phyloP scores from a whole-genome alignment of 305 asterid species.

The Withania somnifera region DNA sequence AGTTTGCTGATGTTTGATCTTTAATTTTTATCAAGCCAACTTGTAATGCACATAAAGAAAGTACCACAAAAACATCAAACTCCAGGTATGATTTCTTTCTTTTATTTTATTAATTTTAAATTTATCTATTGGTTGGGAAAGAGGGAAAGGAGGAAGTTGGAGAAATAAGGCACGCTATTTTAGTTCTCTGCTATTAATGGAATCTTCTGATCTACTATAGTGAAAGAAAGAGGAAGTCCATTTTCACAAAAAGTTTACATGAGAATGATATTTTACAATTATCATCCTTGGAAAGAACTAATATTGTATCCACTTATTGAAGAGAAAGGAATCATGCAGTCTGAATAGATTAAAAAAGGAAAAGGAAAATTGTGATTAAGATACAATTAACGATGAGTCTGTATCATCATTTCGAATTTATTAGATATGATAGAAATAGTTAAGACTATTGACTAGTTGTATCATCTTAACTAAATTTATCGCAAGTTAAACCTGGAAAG shows the following conservation, averaged over 20 bases:
- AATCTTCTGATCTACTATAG: neutral
- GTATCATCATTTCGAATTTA: too few species aligned
- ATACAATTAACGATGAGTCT: neutral
- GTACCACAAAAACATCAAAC: neutral
- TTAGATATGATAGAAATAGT: too few species aligned
- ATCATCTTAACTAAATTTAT: neutral
- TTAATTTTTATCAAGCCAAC: neutral
- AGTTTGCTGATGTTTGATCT: neutral
- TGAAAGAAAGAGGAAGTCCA: too few species aligned
- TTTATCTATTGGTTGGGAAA: neutral
- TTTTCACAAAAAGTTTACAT: too few species aligned
- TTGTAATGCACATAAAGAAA: neutral
- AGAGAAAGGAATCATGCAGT: neutral
- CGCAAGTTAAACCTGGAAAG: neutral
- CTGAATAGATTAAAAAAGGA: neutral
- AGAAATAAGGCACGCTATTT: neutral
- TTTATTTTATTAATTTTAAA: neutral
- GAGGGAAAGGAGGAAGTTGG: neutral
- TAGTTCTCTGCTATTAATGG: neutral
- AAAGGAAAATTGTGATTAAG: neutral
- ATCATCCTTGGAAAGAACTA: neutral
- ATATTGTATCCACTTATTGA: neutral
- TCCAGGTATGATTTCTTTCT: neutral
- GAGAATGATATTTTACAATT: too few species aligned
- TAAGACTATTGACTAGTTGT: too few species aligned